A percentile compares a stretch with the other conserved stretches of the same genome.
phyloP scores from a whole-genome alignment of 805 yeast genomes.

The Schizosaccharomyces osmophilus region DNA sequence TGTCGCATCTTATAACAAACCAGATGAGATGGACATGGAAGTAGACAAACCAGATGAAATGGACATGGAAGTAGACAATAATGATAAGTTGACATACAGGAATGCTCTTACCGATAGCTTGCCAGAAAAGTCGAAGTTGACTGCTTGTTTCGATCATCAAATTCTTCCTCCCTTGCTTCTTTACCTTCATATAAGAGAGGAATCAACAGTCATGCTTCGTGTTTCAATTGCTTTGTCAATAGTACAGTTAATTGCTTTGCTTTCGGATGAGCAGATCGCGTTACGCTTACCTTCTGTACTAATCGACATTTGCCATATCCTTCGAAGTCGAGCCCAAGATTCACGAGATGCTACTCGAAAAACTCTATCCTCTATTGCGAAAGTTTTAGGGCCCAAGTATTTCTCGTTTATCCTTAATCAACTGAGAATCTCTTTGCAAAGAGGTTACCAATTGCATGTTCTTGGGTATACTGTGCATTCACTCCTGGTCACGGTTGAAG shows the following conservation, averaged over 20 bases:
- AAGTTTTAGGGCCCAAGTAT: conserved; percentile 46
- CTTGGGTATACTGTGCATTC: conserved; percentile 70
- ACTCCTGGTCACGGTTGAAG: conserved; percentile 30
- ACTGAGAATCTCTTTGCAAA: conserved; percentile 46
- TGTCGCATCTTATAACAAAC: conserved; percentile 3
- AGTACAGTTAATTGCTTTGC: conserved; percentile 37
- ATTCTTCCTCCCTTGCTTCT: conserved; percentile 1
- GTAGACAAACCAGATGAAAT: conserved; percentile 5
- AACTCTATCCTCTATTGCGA: conserved; percentile 39
- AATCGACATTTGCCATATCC: conserved; percentile 67
- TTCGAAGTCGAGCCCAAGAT: conserved; percentile 66
- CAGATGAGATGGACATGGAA: conserved; percentile 6
- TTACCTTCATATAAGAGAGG: conserved; percentile 28
- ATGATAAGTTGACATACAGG: too few relatives aligned
- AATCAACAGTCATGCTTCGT: conserved; percentile 51
- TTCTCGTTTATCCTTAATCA: conserved; percentile 55
- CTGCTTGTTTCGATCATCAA: background rate
- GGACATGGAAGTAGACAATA: conserved; percentile 2
- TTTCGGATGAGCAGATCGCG: conserved; percentile 31
- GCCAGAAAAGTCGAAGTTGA: background rate
- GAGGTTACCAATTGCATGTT: conserved; percentile 87
- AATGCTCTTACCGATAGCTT: background rate
- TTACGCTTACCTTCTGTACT: conserved; percentile 54
- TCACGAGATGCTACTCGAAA: conserved; percentile 69
- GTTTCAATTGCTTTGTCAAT: conserved; percentile 65